These are phyloP conservation scores for Ophiostoma triangulosporum DNA, from an alignment of 2,329 filamentous ascomycete species.

Conservation along the genomic window DNA sequence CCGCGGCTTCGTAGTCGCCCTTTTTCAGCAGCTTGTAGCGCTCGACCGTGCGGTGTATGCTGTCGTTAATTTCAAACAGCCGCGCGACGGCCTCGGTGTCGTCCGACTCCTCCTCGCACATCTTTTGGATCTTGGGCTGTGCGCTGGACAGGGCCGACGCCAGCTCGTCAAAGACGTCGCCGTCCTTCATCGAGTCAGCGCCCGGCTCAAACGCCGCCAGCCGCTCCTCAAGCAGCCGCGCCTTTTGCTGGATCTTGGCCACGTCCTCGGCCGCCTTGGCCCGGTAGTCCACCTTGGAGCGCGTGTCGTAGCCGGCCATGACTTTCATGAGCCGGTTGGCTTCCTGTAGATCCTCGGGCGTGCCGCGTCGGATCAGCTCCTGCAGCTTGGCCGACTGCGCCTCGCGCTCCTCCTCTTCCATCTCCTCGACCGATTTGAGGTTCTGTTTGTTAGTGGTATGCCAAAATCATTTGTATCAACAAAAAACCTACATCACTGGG, in stretches of 20 bases:
- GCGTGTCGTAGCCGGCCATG: slow-evolving; percentile 94
- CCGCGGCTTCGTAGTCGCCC: slow-evolving; percentile 74
- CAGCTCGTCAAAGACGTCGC: slow-evolving; percentile 67
- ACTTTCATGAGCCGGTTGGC: slow-evolving; percentile 94
- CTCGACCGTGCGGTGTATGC: slow-evolving; percentile 93
- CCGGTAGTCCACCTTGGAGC: slow-evolving; percentile 92
- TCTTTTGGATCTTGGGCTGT: slow-evolving; percentile 97
- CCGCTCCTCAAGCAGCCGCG: slow-evolving; percentile 81
- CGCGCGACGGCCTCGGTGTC: slow-evolving; percentile 93
- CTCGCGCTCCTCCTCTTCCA: slow-evolving; percentile 92
- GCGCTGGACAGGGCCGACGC: slow-evolving; percentile 80
- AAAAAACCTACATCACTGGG: slow-evolving; percentile 56
- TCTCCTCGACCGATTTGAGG: slow-evolving; percentile 90
- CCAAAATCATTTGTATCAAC: slow-evolving; percentile 50
- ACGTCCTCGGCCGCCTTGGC: slow-evolving; percentile 96
- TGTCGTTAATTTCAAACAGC: slow-evolving; percentile 94
- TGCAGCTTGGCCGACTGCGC: slow-evolving; percentile 97
- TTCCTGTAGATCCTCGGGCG: slow-evolving; percentile 87
- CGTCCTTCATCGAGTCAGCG: slow-evolving; percentile 54
- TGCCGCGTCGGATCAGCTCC: slow-evolving; percentile 83
- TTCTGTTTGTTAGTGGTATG: slow-evolving; percentile 30
- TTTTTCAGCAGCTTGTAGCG: slow-evolving; percentile 93
- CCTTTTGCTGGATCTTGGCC: slow-evolving; percentile 89
- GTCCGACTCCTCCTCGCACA: slow-evolving; percentile 98
- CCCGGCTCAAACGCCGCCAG: slow-evolving; percentile 71